A percentile compares a stretch with the other conserved stretches of the same genome.
Conservation (phyloP, 2,329 filamentous ascomycete species). For the Paracamarosporium sp. region DNA sequence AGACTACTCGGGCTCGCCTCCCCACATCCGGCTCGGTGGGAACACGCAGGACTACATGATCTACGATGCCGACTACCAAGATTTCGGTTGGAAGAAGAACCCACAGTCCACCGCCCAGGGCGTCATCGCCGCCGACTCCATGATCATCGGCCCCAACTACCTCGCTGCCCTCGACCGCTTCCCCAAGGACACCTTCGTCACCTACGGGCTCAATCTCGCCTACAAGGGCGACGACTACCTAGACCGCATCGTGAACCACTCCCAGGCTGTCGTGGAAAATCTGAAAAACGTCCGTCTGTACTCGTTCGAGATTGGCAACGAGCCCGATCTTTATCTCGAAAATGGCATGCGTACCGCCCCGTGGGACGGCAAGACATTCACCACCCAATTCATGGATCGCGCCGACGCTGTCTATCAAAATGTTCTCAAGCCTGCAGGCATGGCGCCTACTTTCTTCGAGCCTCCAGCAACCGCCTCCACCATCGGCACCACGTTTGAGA, state of each 20-base stretch:
- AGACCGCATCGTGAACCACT: constrained; percentile 52
- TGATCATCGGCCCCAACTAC: constrained; percentile 56
- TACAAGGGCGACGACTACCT: constrained; percentile 54
- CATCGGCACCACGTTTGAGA: constrained; percentile 58
- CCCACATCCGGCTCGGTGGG: constrained; percentile 58
- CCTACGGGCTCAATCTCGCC: constrained; percentile 59
- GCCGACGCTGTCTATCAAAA: constrained; percentile 53
- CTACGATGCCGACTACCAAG: constrained; percentile 46
- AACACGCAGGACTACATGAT: constrained; percentile 61
- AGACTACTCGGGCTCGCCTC: constrained; percentile 56
- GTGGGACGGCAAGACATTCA: constrained; percentile 55
- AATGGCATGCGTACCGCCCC: constrained; percentile 54
- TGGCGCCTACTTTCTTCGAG: constrained; percentile 56
- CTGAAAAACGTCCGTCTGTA: constrained; percentile 48
- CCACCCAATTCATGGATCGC: constrained; percentile 54
- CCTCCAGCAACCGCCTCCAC: constrained; percentile 58
- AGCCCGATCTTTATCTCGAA: constrained; percentile 51
- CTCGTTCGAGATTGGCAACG: constrained; percentile 54
- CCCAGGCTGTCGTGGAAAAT: constrained; percentile 45
- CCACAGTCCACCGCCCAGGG: constrained; percentile 49
- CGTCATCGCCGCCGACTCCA: constrained; percentile 49
- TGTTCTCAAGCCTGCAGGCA: constrained; percentile 52
- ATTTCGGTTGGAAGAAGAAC: constrained; percentile 50
- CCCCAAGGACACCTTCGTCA: constrained; percentile 58
- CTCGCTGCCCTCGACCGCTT: constrained; percentile 58